A percentile compares a stretch with the other conserved stretches of the same genome.
Evolutionary conservation across 2,329 filamentous ascomycete species (phyloP).

Genomic region (Diaporthe citri): DNA sequence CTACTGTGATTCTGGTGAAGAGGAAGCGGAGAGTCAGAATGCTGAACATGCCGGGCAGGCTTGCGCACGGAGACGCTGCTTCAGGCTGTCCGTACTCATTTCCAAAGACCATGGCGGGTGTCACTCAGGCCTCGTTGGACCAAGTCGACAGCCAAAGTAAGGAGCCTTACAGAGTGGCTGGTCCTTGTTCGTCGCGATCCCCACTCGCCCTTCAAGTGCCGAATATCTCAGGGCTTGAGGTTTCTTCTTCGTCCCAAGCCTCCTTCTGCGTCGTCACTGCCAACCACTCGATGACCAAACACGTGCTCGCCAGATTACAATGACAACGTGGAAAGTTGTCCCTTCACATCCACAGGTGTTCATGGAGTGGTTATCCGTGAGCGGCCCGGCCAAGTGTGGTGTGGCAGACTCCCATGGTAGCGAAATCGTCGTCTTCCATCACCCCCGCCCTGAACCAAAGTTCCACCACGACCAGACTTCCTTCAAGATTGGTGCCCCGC

Average conservation of each 20-base stretch:
- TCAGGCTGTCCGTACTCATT: background rate
- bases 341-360: background rate
- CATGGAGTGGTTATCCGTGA: background rate
- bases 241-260: background rate
- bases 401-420: slow-evolving; percentile 8
- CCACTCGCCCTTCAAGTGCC: background rate
- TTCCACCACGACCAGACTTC: slow-evolving; percentile 24
- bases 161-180: background rate
- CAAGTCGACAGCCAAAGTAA: background rate
- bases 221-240: background rate
- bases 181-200: background rate
- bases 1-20: background rate
- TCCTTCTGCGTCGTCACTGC: background rate
- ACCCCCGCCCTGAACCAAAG: slow-evolving; percentile 13
- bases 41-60: background rate
- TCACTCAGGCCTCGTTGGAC: background rate
- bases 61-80: background rate
- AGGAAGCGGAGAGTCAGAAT: too few relatives aligned
- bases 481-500: slow-evolving; percentile 16
- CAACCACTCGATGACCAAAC: background rate
- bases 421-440: slow-evolving; percentile 7
- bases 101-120: background rate
- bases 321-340: background rate
- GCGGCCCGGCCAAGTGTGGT: background rate
- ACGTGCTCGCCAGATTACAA: background rate